Base-by-base conservation (phyloP, 1,139 yeast species). In the Lodderomyces margitis region DNA sequence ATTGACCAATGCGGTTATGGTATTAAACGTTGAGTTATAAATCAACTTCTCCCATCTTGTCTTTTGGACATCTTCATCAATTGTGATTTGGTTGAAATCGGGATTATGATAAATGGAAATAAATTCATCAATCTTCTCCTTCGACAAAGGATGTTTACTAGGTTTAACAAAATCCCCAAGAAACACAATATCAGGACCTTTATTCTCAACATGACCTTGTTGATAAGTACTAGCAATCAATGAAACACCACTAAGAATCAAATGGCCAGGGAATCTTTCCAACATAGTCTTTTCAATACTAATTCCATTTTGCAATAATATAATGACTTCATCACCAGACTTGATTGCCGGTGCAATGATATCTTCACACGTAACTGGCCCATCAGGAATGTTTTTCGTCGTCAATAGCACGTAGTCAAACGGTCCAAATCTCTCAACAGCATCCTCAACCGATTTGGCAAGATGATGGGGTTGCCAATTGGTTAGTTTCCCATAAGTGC, bases 321-420 rank as follows among this genome's bases (percentile, higher is more conserved):
- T 78, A 43, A 87, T 76, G 4, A 76, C 69, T 4, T 87, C 73
- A 21, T 64, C 60, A 4, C 61, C 68, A 4, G 64, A 53, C 8
- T 70, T 59, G 21, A 82, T 76, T 1, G 80, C 86, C 1, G 83
- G 80, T 21, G 59, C 68, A 43, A 83, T 72, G 36, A 84, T 63
- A 19, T 81, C 79, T 51, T 81, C 87, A 40, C 83, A 70, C 41
- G 72, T 68, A 2, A 79, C 62, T 5, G 58, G 49, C 0, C 70
- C 70, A 55, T 86, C 95, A 4, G 95, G 95, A 21, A 84, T 70
- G 52, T 83, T 84, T 56, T 87, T 87, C 36, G 88, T 83, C 36
- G 88, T 72, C 28, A 86, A 74, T 4, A 86, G 68, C 19, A 85
- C 69, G 54, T 70, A 87, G 53, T 86, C 95, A 54, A 75, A 86